Base-by-base conservation (phyloP, 371 early-diverging fungal species). In the Actinomortierella wolfii region DNA sequence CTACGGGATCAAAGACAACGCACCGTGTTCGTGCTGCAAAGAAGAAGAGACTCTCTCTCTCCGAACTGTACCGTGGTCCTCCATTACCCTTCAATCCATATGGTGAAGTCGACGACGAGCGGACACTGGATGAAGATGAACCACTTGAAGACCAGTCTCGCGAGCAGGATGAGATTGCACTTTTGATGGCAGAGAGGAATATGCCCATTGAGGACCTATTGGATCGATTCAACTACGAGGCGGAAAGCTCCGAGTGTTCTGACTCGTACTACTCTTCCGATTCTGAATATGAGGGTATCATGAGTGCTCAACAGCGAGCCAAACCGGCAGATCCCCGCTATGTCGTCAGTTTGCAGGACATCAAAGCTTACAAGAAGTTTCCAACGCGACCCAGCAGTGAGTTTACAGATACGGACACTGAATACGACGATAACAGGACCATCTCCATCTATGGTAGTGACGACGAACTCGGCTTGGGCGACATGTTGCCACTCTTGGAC, bases 61-160 rank as follows among this genome's bases (percentile, higher is more conserved):
- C 48, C 1, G 67, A 39, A 9, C 59, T 73, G 5, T 73, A 73
- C 26, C 61, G 67, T 6, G 73, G 59, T 13, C 66, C 73, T 25
- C 73, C 73, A 15, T 50, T 66, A 11, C 73, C 73, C 4, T 62
- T 44, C 52, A 66, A 73, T 52, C 67, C 73, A 13, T 73, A 76
- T 24, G 65, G 64, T 2, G 73, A 73, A 8, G 78, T 78, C 20
- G 81, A 80, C 24, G 78, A 78, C 45, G 85, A 82, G 47, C 68
- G 78, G 15, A 77, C 82, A 15, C 70, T 79, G 51, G 81, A 82
- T 18, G 78, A 78, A 24, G 77, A 80, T 48, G 79, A 76, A 17
- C 71, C 64, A 28, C 76, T 65, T 13, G 61, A 63, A 34, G 57
- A 57, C 4, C 56, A 57, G 14, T 54, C 70, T 0, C 24, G 25